Evolutionary conservation across 1,139 yeast genomes (phyloP).

Genomic region (Hansenula anomala): DNA sequence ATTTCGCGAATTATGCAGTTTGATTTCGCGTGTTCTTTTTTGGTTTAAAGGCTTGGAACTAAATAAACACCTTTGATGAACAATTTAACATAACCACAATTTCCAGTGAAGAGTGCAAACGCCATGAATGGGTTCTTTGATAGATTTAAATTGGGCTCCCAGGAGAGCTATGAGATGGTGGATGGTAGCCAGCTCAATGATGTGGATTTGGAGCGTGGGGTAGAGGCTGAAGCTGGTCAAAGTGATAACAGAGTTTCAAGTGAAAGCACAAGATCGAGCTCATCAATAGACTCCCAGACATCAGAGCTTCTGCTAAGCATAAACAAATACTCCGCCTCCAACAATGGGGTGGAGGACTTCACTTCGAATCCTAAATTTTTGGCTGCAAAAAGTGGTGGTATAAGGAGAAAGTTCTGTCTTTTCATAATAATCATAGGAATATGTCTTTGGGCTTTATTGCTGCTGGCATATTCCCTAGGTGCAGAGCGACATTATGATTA

Average conservation of each 20-base stretch:
- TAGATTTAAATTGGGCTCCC: neutral
- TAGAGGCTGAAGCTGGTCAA: neutral
- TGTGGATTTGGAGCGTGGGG: slow-evolving; percentile 1
- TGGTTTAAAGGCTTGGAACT: too few relatives aligned
- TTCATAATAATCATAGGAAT: neutral
- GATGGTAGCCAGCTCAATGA: neutral
- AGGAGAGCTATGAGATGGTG: slow-evolving; percentile 2
- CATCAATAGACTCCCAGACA: neutral
- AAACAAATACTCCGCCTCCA: neutral
- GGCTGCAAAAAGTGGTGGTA: neutral
- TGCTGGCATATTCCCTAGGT: slow-evolving; percentile 1
- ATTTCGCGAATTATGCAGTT: too few relatives aligned
- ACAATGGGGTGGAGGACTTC: neutral
- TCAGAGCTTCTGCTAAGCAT: neutral
- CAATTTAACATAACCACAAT: too few relatives aligned
- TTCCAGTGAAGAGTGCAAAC: neutral
- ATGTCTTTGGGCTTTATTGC: neutral
- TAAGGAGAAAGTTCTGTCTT: neutral
- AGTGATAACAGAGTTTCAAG: slow-evolving; percentile 1
- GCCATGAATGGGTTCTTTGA: too few relatives aligned
- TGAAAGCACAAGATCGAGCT: slow-evolving; percentile 4
- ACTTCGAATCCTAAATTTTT: neutral
- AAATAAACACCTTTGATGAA: too few relatives aligned
- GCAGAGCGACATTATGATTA: neutral
- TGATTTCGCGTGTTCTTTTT: too few relatives aligned